Conservation (phyloP, 345 rosid species). For the Sisymbrium irio region DNA sequence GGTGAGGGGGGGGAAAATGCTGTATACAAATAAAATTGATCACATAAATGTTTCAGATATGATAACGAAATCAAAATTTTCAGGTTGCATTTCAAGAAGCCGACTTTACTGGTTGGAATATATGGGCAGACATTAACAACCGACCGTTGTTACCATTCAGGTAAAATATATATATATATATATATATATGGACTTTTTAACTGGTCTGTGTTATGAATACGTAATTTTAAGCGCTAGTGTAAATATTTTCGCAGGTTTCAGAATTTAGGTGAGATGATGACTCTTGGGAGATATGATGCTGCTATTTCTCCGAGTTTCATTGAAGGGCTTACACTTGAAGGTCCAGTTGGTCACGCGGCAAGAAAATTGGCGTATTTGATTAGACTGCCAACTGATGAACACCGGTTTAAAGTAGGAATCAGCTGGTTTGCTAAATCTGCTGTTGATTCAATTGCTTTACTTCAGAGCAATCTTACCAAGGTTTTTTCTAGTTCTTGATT, state of each 20-base stretch:
- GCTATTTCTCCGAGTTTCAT: conserved; percentile 85
- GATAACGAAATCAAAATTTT: neutral
- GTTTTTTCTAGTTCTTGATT: conserved; percentile 51
- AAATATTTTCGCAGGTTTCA: conserved; percentile 58
- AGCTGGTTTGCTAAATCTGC: conserved; percentile 89
- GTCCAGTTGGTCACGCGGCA: conserved; percentile 82
- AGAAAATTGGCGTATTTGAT: conserved; percentile 83
- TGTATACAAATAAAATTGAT: neutral
- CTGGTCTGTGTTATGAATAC: conserved; percentile 1
- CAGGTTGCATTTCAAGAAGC: conserved; percentile 99
- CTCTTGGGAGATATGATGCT: conserved; percentile 77
- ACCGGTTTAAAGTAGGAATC: conserved; percentile 79
- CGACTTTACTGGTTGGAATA: conserved; percentile 93
- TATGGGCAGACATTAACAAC: conserved; percentile 92
- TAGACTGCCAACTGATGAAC: conserved; percentile 90
- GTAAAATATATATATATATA: too few relatives aligned
- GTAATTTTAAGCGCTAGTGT: neutral
- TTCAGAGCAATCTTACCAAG: conserved; percentile 67
- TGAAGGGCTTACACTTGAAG: conserved; percentile 88
- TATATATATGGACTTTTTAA: neutral
- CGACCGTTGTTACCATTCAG: conserved; percentile 91
- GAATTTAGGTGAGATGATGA: conserved; percentile 97
- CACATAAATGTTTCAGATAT: neutral
- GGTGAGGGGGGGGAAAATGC: conserved; percentile 31
- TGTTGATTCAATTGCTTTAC: conserved; percentile 67